These are phyloP conservation scores for Codiaeum variegatum DNA, from an alignment of 441 rosid genomes.

Conservation along the genomic window DNA sequence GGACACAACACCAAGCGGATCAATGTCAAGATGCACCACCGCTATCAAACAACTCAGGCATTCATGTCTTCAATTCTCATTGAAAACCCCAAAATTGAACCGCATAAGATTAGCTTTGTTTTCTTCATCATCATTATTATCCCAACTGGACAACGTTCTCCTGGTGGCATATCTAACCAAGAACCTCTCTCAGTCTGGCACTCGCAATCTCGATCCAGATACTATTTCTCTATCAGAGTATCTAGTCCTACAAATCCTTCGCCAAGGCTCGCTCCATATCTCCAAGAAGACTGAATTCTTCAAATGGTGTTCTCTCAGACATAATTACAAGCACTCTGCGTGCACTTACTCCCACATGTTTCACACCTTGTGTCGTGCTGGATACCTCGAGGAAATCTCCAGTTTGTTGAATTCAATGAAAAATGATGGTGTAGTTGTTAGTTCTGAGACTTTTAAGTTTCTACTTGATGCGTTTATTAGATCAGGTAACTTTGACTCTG, in stretches of 20 bases:
- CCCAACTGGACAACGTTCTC: conserved; percentile 46
- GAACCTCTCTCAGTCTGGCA: conserved; percentile 54
- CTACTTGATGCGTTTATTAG: conserved; percentile 53
- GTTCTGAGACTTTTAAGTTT: conserved; percentile 51
- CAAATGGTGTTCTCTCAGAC: conserved; percentile 60
- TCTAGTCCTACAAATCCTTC: conserved; percentile 59
- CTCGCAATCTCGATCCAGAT: conserved; percentile 52
- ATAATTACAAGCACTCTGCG: conserved; percentile 51
- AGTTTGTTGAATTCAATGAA: conserved; percentile 51
- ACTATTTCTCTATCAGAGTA: conserved; percentile 54
- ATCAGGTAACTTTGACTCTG: conserved; percentile 59
- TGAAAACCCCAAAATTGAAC: background rate
- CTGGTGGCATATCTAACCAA: conserved; percentile 59
- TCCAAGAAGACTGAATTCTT: conserved; percentile 64
- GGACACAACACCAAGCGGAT: background rate
- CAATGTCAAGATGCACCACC: conserved; percentile 24
- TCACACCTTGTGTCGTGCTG: conserved; percentile 49
- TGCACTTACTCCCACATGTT: conserved; percentile 63
- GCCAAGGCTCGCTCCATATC: conserved; percentile 45
- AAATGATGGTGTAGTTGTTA: conserved; percentile 52
- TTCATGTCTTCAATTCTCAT: background rate
- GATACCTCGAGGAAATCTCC: conserved; percentile 56
- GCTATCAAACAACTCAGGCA: conserved; percentile 5
- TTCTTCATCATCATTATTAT: conserved; percentile 19
- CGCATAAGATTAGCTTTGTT: conserved; percentile 1